Evolutionary conservation across 768 basidiomycete genomes (phyloP), one percentile per base, ranked within the genome.

Genomic region (Mycena albidolilacea): DNA sequence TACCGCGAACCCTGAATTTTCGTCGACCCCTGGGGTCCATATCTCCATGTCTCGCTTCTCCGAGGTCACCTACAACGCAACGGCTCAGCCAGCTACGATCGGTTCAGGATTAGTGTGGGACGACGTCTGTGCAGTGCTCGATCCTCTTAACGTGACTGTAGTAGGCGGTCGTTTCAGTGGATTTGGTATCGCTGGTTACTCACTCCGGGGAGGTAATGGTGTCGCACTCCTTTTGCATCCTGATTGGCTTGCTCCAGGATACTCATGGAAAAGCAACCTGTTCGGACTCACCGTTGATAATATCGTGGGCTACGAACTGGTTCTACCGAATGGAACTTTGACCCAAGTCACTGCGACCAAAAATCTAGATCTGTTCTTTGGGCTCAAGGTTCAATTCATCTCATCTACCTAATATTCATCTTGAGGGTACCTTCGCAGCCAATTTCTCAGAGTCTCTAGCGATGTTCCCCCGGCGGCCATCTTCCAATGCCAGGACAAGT

Each of bases 251-350:
- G 64, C 17, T 30, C 39, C 12, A 88, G 87, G 88, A 9, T 88
- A 87, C 69, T 86, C 87, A 30, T 88, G 82, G 81, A 73, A 81
- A 38, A 84, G 82, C 3, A 86, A 87, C 58, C 84, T 87, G 66
- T 79, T 84, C 46, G 88, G 87, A 19, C 70, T 89, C 46, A 83
- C 83, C 0, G 39, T 78, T 3, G 87, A 88, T 63, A 87, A 80
- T 6, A 77, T 87, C 37, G 74, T 77, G 48, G 78, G 78, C 0
- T 85, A 75, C 70, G 85, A 87, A 68, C 69, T 88, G 3, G 87
- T 86, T 0, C 66, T 84, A 46, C 85, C 88, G 0, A 84, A 83
- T 65, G 86, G 86, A 19, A 82, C 81, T 0, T 76, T 84, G 0
- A 70, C 77, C 1, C 61, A 69, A 17, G 84, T 86, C 14, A 86